Percentiles rank a stretch among this genome's conserved stretches.
Evolutionary conservation across 2,329 filamentous ascomycete species (phyloP).

Genomic region (Dothideomycetidae sp.): DNA sequence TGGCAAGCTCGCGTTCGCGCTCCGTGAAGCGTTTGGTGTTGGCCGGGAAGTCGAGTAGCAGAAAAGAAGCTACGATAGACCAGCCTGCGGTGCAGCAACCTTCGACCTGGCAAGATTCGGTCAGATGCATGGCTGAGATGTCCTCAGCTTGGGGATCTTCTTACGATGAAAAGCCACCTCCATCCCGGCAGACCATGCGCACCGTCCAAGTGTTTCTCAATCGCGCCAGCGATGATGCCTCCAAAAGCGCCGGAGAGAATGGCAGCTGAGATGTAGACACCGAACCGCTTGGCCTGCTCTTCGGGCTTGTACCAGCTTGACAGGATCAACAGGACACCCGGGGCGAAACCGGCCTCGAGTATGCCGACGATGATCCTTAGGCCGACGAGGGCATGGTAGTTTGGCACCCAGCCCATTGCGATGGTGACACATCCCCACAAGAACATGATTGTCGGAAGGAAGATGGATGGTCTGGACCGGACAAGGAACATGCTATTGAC

Average conservation of each 20-base stretch:
- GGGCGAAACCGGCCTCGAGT: slow-evolving; percentile 42
- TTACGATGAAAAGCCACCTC: slow-evolving; percentile 26
- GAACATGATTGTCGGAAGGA: slow-evolving; percentile 38
- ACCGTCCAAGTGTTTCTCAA: slow-evolving; percentile 25
- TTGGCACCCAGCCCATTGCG: slow-evolving; percentile 36
- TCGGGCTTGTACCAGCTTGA: slow-evolving; percentile 46
- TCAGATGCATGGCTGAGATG: too few species aligned
- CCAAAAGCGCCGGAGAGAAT: slow-evolving; percentile 37
- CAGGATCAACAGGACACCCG: slow-evolving; percentile 40
- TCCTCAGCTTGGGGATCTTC: too few species aligned
- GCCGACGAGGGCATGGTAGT: slow-evolving; percentile 35
- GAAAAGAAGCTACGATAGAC: slow-evolving; percentile 30
- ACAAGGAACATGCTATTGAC: slow-evolving; percentile 41
- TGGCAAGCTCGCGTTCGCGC: slow-evolving; percentile 30
- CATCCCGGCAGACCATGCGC: slow-evolving; percentile 27
- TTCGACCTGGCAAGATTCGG: slow-evolving; percentile 18
- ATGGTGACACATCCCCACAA: slow-evolving; percentile 39
- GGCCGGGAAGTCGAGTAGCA: slow-evolving; percentile 37
- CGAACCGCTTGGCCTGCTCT: slow-evolving; percentile 43
- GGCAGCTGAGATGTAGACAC: slow-evolving; percentile 44
- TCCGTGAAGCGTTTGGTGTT: slow-evolving; percentile 30
- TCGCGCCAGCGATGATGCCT: slow-evolving; percentile 27
- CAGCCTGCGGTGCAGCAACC: slow-evolving; percentile 32
- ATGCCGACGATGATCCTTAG: slow-evolving; percentile 42
- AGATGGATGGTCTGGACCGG: slow-evolving; percentile 36